These are phyloP conservation scores for Phaeosphaeriaceae sp. DNA, from an alignment of 2,329 filamentous ascomycete genomes.

Conservation along the genomic window DNA sequence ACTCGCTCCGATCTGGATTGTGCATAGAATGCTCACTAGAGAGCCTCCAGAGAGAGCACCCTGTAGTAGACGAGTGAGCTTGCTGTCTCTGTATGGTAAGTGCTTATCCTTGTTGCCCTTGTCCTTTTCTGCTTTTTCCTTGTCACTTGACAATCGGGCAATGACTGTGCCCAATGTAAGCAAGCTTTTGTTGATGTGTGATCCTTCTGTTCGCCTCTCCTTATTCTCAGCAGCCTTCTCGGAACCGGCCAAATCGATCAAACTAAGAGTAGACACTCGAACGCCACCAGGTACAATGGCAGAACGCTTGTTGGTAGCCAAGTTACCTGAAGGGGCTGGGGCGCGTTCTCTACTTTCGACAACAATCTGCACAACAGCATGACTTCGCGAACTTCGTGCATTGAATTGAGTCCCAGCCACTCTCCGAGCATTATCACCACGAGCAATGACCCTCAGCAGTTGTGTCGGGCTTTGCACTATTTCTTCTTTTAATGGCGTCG, in stretches of 20 bases:
- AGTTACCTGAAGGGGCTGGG: conserved; percentile 55
- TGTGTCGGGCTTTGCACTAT: conserved; percentile 98
- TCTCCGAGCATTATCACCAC: conserved; percentile 87
- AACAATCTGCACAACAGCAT: conserved; percentile 97
- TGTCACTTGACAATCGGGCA: conserved; percentile 85
- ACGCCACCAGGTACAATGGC: conserved; percentile 76
- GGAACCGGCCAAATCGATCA: conserved; percentile 96
- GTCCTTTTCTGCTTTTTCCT: conserved; percentile 76
- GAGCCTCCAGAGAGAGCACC: conserved; percentile 92
- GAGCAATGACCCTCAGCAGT: conserved; percentile 89
- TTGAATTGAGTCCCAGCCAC: conserved; percentile 98
- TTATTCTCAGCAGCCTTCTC: conserved; percentile 96
- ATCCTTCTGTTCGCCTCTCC: conserved; percentile 90
- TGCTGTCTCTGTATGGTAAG: conserved; percentile 95
- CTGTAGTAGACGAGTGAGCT: conserved; percentile 90
- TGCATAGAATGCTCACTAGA: conserved; percentile 95
- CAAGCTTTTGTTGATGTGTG: conserved; percentile 98
- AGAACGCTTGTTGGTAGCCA: conserved; percentile 51
- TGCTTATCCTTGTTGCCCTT: conserved; percentile 91
- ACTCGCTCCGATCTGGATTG: conserved; percentile 84
- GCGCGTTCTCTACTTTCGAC: conserved; percentile 93
- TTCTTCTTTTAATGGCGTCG: conserved; percentile 93
- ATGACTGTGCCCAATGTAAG: conserved; percentile 96
- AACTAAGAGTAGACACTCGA: conserved; percentile 88
- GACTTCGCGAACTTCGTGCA: conserved; percentile 92